phyloP scores from a whole-genome alignment of 2,329 filamentous ascomycete genomes.

The Harringtonia lauricola region DNA sequence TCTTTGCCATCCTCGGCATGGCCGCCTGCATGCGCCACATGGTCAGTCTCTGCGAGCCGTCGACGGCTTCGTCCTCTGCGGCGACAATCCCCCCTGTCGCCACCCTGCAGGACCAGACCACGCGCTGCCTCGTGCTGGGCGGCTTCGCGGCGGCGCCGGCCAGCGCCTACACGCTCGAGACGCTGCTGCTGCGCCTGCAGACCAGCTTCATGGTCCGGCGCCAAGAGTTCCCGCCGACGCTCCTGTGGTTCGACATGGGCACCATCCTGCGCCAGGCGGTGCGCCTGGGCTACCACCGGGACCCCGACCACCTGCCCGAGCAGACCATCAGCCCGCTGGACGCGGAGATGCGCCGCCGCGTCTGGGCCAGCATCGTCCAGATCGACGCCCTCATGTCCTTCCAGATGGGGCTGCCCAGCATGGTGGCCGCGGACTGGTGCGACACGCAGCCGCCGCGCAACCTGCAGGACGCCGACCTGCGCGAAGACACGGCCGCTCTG shows the following conservation, averaged over 20 bases:
- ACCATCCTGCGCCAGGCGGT: slow-evolving; percentile 25
- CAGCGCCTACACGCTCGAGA: slow-evolving; percentile 25
- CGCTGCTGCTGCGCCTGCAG: slow-evolving; percentile 23
- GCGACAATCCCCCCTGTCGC: no score
- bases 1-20: slow-evolving; percentile 25
- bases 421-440: slow-evolving; percentile 20
- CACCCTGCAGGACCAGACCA: slow-evolving; percentile 8
- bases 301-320: slow-evolving; percentile 13
- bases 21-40: slow-evolving; percentile 6
- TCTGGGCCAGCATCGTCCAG: slow-evolving; percentile 27
- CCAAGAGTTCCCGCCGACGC: slow-evolving; percentile 12
- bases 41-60: neutral
- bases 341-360: slow-evolving; percentile 29
- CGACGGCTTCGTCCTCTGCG: neutral
- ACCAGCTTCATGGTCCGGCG: slow-evolving; percentile 10
- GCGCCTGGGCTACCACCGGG: slow-evolving; percentile 31
- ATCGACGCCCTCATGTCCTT: slow-evolving; percentile 34
- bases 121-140: slow-evolving; percentile 16
- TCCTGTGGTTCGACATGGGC: slow-evolving; percentile 28
- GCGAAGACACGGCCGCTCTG: slow-evolving; percentile 16
- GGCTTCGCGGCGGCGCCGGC: slow-evolving; percentile 19
- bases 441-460: slow-evolving; percentile 26
- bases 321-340: slow-evolving; percentile 22
- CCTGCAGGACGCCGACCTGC: slow-evolving; percentile 26
- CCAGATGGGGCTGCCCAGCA: slow-evolving; percentile 35